Evolutionary conservation across 768 basidiomycete species (phyloP), one percentile per base, ranked within the genome.

Genomic region (Pleurotus pulmonarius): DNA sequence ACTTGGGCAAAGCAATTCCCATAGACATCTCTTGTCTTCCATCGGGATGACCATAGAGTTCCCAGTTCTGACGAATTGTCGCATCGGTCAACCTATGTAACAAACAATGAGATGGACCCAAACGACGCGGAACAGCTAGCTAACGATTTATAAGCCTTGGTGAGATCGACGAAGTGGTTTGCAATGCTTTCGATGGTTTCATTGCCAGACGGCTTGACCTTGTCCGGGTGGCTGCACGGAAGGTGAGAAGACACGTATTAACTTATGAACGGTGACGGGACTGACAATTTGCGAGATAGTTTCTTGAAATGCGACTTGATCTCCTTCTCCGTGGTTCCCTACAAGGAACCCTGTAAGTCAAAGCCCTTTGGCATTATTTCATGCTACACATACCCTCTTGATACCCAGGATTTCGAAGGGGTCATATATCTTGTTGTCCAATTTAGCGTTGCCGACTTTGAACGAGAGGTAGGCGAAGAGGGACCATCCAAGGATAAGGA

Each of bases 221-320:
- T 98, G 78, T 99, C 97, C 0, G 97, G 97, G 69, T 98, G 97
- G 70, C 95, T 98, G 49, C 6, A 25, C 16, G 22, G 22, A 18
- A 12, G 25, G 45, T 18, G 24, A 54, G 47, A 4, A n/a, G 51
- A n/a, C 16, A 18, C 45, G 46, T 29, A 40, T 15, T 5, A n/a
- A 52, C 20, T 3, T 15, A 51, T 40, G 29, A 44, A 57, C 44
- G 37, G 38, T 41, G 18, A 34, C 29, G 29, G 29, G 9, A 74
- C 77, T 58, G 65, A 96, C 95, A 88, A 97, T 70, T 87, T 74
- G 63, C 88, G 80, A 2, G 95, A 95, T 15, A 98, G 81, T 63
- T 89, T 88, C 73, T 95, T 96, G 79, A 87, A 99, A 69, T 93
- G 90, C 2, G 91, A 88, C 72, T 98, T 99, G 71, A 99, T 95